Evolutionary conservation across 1,139 yeast species (phyloP).

Genomic region (Yamadazyma sp.): DNA sequence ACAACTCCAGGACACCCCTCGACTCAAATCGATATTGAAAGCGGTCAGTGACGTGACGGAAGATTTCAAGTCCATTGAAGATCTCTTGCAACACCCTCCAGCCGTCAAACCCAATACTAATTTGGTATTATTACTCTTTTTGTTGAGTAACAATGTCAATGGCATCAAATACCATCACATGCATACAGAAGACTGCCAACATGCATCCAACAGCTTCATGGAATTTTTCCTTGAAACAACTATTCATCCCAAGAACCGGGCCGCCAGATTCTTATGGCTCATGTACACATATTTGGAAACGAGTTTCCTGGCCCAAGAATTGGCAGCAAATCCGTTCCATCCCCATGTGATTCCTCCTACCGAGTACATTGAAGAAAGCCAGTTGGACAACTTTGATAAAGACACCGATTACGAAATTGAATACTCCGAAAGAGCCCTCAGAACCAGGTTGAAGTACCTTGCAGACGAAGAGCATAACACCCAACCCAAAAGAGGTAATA

Average conservation of each 20-base stretch:
- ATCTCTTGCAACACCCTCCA: slow-evolving; percentile 38
- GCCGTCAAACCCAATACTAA: slow-evolving; percentile 46
- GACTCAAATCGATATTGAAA: slow-evolving; percentile 84
- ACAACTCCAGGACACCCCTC: slow-evolving; percentile 91
- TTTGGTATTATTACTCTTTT: slow-evolving; percentile 72
- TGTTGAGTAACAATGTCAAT: slow-evolving; percentile 65
- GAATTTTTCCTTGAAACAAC: slow-evolving; percentile 61
- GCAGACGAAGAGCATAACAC: slow-evolving; percentile 44
- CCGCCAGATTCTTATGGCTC: slow-evolving; percentile 78
- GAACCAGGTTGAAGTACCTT: slow-evolving; percentile 58
- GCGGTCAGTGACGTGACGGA: slow-evolving; percentile 61
- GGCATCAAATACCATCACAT: slow-evolving; percentile 37
- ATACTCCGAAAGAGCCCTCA: slow-evolving; percentile 70
- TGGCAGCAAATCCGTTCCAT: slow-evolving; percentile 68
- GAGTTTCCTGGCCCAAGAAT: slow-evolving; percentile 50
- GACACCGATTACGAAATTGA: slow-evolving; percentile 72
- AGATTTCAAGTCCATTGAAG: slow-evolving; percentile 44
- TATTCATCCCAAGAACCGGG: slow-evolving; percentile 61
- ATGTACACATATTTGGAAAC: slow-evolving; percentile 80
- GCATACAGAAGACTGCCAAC: slow-evolving; percentile 17
- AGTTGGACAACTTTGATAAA: slow-evolving; percentile 50
- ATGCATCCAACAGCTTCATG: slow-evolving; percentile 44
- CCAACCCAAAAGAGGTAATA: slow-evolving; percentile 35
- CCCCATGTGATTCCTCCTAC: slow-evolving; percentile 48
- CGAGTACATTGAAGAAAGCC: slow-evolving; percentile 38